Percentiles rank a stretch among this genome's conserved stretches.
Evolutionary conservation across 2,329 filamentous ascomycete species (phyloP).

Genomic region (Diaporthe caulivora): DNA sequence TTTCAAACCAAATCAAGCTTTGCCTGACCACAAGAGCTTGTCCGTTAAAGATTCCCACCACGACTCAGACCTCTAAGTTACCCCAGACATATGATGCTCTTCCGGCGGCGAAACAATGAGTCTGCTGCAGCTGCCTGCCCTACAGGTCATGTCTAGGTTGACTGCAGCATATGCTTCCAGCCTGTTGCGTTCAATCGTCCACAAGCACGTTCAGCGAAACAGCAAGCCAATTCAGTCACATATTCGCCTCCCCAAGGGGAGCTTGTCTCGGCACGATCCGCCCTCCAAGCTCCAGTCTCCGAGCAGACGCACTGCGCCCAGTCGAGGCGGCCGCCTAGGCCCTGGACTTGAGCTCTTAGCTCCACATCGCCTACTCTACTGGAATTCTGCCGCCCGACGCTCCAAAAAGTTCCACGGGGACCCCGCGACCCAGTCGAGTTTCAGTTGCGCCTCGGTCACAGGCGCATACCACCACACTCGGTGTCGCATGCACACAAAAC

Average conservation of each 20-base stretch:
- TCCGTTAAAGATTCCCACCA: too few relatives aligned
- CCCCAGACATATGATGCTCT: neutral
- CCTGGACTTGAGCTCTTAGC: neutral
- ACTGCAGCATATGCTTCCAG: neutral
- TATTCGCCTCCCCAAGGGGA: neutral
- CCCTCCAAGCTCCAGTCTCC: neutral
- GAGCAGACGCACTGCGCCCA: neutral
- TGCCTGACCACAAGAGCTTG: too few relatives aligned
- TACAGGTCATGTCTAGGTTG: neutral
- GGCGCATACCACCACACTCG: neutral
- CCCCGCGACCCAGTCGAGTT: neutral
- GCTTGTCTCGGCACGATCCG: neutral
- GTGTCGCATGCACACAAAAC: neutral
- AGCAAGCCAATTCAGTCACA: neutral
- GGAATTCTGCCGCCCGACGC: conserved; percentile 11
- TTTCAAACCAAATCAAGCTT: too few relatives aligned
- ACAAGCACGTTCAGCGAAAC: neutral
- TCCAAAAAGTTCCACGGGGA: conserved; percentile 35
- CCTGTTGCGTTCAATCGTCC: neutral
- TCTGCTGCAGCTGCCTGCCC: neutral
- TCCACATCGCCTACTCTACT: conserved; percentile 3
- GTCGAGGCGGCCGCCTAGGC: neutral
- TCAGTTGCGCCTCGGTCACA: neutral
- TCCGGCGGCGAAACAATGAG: neutral
- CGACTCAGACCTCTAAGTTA: too few relatives aligned